A percentile compares a stretch with the other conserved stretches of the same genome.
phyloP scores from a whole-genome alignment of 2,329 filamentous ascomycete species.

The Aspergillus sp. region DNA sequence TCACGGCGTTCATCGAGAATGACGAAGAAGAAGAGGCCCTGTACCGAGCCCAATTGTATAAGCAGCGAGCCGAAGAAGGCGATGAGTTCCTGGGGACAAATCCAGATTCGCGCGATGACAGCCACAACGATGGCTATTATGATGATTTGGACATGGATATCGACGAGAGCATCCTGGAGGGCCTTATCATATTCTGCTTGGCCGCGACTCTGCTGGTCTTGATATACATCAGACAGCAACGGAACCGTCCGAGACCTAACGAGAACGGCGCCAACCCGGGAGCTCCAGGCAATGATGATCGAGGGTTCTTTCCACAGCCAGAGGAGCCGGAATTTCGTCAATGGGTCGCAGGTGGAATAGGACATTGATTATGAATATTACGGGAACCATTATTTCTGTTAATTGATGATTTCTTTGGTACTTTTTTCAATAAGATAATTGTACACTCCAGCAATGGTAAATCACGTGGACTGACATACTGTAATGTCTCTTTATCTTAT shows the following conservation, averaged over 20 bases:
- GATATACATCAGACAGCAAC: conserved; percentile 60
- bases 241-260: conserved; percentile 31
- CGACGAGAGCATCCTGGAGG: conserved; percentile 76
- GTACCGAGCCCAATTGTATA: conserved; percentile 51
- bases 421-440: conserved; percentile 3
- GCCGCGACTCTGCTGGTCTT: conserved; percentile 66
- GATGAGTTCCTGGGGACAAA: conserved; percentile 19
- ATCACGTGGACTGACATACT: conserved; percentile 4
- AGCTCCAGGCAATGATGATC: conserved; percentile 27
- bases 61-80: conserved; percentile 29
- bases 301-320: conserved; percentile 57
- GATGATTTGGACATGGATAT: conserved; percentile 56
- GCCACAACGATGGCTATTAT: conserved; percentile 44
- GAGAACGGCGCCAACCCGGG: conserved; percentile 22
- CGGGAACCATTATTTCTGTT: neutral
- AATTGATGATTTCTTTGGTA: neutral
- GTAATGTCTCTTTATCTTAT: neutral
- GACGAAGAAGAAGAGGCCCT: conserved; percentile 55
- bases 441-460: no score
- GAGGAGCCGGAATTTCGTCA: conserved; percentile 60
- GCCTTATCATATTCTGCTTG: conserved; percentile 70
- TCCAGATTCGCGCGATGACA: conserved; percentile 15
- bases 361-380: conserved; percentile 28
- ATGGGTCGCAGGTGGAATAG: conserved; percentile 61
- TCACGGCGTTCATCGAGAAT: conserved; percentile 71